phyloP scores from a whole-genome alignment of 148 eudicot species.

The Beta vulgaris region DNA sequence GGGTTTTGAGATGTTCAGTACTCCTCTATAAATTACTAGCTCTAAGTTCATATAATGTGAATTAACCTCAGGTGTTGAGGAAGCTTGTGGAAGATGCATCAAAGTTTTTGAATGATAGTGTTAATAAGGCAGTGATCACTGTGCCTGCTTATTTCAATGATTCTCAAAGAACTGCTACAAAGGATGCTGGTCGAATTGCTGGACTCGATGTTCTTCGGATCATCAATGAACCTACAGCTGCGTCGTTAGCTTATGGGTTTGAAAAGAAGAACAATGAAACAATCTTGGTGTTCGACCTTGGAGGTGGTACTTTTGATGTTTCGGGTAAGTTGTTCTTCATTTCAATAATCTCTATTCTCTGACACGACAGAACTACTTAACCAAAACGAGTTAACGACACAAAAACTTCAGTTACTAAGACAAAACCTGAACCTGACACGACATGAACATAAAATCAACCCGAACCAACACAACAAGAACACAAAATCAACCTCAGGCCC shows the following conservation, averaged over 20 bases:
- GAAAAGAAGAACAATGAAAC: slow-evolving; percentile 67
- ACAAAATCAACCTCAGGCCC: no score
- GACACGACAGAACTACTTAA: no score
- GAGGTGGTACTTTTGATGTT: slow-evolving; percentile 82
- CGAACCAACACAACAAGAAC: no score
- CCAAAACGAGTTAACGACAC: no score
- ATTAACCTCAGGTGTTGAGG: slow-evolving; percentile 49
- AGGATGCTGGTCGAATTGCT: slow-evolving; percentile 69
- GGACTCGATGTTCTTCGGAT: slow-evolving; percentile 70
- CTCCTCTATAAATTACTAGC: not conserved
- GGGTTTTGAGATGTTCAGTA: not conserved
- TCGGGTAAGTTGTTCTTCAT: slow-evolving; percentile 42
- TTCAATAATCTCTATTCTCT: not conserved
- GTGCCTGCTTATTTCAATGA: slow-evolving; percentile 79
- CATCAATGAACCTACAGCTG: slow-evolving; percentile 76
- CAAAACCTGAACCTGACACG: no score
- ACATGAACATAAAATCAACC: no score
- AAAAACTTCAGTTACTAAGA: no score
- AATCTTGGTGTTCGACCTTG: slow-evolving; percentile 69
- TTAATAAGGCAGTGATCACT: slow-evolving; percentile 72
- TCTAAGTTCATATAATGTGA: not conserved
- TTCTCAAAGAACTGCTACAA: slow-evolving; percentile 74
- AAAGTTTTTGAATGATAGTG: slow-evolving; percentile 58
- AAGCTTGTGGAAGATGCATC: slow-evolving; percentile 83
- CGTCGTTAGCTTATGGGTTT: slow-evolving; percentile 74